These are phyloP conservation scores for Wickerhamomyces hampshirensis DNA, from an alignment of 805 yeast genomes.

Conservation along the genomic window DNA sequence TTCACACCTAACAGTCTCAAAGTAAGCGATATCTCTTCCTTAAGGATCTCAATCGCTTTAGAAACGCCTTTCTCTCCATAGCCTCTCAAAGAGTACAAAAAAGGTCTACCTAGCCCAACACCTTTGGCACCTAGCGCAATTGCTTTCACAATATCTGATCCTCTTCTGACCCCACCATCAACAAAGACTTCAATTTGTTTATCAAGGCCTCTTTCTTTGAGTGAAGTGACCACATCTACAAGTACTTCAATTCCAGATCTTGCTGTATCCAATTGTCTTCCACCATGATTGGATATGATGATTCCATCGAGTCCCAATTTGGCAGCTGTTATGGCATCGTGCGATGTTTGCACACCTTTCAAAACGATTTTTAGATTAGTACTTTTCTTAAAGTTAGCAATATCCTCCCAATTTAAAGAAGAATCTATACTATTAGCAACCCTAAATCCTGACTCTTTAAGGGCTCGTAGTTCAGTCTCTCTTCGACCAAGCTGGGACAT, in stretches of 20 bases:
- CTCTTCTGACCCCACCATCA: constrained; percentile 70
- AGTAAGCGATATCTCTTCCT: constrained; percentile 56
- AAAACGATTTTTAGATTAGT: constrained; percentile 44
- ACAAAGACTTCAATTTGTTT: constrained; percentile 52
- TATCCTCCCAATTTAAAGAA: constrained; percentile 29
- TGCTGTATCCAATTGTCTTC: constrained; percentile 80
- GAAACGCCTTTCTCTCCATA: constrained; percentile 74
- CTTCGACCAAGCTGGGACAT: constrained; percentile 50
- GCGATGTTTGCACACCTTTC: constrained; percentile 67
- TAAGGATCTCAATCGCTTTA: constrained; percentile 56
- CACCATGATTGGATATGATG: constrained; percentile 85
- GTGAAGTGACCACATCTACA: constrained; percentile 59
- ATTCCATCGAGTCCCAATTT: constrained; percentile 72
- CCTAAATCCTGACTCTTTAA: background rate
- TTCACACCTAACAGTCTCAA: constrained; percentile 65
- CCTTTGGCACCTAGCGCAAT: constrained; percentile 66
- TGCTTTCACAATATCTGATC: constrained; percentile 63
- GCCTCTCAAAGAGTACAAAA: constrained; percentile 71
- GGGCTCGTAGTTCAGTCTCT: constrained; percentile 28
- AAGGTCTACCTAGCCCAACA: constrained; percentile 71
- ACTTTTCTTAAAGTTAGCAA: constrained; percentile 23
- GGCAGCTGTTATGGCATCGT: constrained; percentile 71
- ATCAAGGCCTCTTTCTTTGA: constrained; percentile 41
- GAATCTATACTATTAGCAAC: constrained; percentile 4
- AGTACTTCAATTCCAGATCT: constrained; percentile 74